Evolutionary conservation across 768 basidiomycete genomes (phyloP).

Genomic region (Naganishia vaughanmartiniae): DNA sequence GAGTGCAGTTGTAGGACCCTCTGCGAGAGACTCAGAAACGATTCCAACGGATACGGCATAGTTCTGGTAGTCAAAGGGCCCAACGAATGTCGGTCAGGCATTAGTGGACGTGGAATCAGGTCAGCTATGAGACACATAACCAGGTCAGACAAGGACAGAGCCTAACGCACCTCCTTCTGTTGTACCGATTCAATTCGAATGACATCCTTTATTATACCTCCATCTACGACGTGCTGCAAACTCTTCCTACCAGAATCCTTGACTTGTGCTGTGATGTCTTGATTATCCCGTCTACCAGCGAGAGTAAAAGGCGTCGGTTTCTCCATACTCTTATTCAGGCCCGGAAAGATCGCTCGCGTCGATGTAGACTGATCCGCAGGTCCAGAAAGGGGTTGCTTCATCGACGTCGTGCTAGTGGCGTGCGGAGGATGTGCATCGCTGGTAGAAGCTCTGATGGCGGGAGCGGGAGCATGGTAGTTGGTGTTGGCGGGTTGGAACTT

Average conservation of each 20-base stretch:
- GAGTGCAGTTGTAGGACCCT: background rate
- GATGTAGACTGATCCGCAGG: background rate
- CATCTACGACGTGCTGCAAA: background rate
- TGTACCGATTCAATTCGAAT: background rate
- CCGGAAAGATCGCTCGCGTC: background rate
- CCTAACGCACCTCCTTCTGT: background rate
- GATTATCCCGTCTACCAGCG: background rate
- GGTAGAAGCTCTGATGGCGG: background rate
- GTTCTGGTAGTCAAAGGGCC: background rate
- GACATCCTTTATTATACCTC: background rate
- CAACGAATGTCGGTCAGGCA: background rate
- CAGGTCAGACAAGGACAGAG: background rate
- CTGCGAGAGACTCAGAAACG: background rate
- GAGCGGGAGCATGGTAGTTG: background rate
- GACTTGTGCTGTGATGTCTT: background rate
- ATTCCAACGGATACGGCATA: background rate
- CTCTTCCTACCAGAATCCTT: conserved; percentile 22
- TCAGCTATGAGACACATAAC: background rate
- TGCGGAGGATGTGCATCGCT: background rate
- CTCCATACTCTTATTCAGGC: background rate
- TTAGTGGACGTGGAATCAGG: background rate
- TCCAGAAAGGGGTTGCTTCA: background rate
- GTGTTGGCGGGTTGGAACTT: background rate
- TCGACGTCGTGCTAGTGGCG: background rate
- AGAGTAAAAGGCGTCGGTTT: background rate